These are phyloP conservation scores for Sisymbrium altissimum DNA, from an alignment of 345 rosid genomes.

Conservation along the genomic window DNA sequence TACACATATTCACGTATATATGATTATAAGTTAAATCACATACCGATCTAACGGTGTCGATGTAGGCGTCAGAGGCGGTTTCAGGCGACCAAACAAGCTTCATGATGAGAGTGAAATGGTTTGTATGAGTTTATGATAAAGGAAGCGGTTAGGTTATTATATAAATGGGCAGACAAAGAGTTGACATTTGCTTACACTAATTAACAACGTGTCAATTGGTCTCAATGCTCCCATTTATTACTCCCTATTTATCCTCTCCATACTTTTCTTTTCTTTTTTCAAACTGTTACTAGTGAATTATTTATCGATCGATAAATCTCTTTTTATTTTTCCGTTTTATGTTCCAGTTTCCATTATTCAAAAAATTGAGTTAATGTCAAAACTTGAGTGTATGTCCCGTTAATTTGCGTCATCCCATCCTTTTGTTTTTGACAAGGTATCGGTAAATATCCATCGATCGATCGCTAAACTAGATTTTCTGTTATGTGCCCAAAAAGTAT, in stretches of 20 bases:
- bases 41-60: conserved; percentile 65
- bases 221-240: conserved; percentile 18
- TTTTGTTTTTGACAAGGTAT: neutral
- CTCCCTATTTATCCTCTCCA: neutral
- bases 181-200: conserved; percentile 33
- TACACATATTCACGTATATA: neutral
- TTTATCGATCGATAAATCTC: neutral
- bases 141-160: conserved; percentile 29
- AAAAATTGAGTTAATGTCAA: neutral
- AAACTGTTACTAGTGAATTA: neutral
- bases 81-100: conserved; percentile 90
- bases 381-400: neutral
- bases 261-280: neutral
- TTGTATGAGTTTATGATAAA: neutral
- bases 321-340: no score
- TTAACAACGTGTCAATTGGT: conserved; percentile 33
- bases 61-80: conserved; percentile 65
- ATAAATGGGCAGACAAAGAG: conserved; percentile 27
- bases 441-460: no score
- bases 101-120: conserved; percentile 39
- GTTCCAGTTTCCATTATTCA: no score
- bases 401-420: neutral
- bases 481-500: no score
- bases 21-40: conserved; percentile 7
- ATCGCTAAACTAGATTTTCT: no score